Conservation (phyloP, 306 rosid species). For the Rubus idaeus region DNA sequence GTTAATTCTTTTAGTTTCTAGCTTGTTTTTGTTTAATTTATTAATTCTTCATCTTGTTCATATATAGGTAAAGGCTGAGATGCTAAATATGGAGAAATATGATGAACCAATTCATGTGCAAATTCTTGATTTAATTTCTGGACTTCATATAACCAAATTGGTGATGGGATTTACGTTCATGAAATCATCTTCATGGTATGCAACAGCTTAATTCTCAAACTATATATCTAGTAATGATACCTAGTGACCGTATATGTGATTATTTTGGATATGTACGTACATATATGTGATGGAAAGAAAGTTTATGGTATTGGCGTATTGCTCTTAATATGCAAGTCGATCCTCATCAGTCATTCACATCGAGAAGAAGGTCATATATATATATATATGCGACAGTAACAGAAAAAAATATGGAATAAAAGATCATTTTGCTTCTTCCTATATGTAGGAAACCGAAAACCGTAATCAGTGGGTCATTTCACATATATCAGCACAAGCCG, state of each 20-base stretch:
- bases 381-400: too few species aligned
- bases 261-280: background rate
- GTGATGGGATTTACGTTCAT: slow-evolving; percentile 67
- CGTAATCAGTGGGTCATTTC: slow-evolving; percentile 64
- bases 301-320: too few species aligned
- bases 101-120: slow-evolving; percentile 59
- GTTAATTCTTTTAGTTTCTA: background rate
- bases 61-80: slow-evolving; percentile 59
- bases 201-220: background rate
- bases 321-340: too few species aligned
- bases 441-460: slow-evolving; percentile 60
- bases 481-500: slow-evolving; percentile 70
- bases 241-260: background rate
- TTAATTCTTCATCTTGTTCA: background rate
- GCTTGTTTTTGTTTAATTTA: background rate
- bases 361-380: too few species aligned
- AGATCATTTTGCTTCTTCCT: background rate
- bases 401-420: too few species aligned
- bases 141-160: slow-evolving; percentile 58
- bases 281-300: too few species aligned
- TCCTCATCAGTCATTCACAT: too few species aligned
- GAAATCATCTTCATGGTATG: slow-evolving; percentile 57
- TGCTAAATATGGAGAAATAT: slow-evolving; percentile 44
- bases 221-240: background rate
- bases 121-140: slow-evolving; percentile 56